Conservation (phyloP, 805 yeast genomes). For the Tanozyma kutaoensis region DNA sequence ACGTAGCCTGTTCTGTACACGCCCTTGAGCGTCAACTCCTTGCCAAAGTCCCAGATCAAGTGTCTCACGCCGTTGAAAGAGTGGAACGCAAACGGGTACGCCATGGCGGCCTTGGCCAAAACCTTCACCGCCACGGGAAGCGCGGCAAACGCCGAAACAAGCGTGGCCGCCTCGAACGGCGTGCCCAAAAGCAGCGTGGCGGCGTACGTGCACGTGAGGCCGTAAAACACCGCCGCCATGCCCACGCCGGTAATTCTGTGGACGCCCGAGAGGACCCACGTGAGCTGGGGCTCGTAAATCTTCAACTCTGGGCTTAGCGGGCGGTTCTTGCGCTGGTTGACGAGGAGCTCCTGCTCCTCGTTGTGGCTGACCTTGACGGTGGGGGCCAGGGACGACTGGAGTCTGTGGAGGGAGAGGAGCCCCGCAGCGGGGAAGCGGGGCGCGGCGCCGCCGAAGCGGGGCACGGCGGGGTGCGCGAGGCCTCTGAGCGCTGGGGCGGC, state of each 20-base stretch:
- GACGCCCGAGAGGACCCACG: conserved; percentile 65
- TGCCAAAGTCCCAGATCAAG: conserved; percentile 84
- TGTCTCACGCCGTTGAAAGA: conserved; percentile 83
- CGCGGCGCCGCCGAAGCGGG: too few species aligned
- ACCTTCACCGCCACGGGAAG: conserved; percentile 53
- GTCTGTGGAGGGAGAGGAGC: too few species aligned
- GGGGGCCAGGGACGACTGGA: too few species aligned
- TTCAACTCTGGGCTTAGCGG: conserved; percentile 85
- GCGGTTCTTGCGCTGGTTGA: conserved; percentile 75
- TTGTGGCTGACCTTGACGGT: conserved; percentile 37
- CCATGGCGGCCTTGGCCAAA: conserved; percentile 52
- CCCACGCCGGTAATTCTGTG: conserved; percentile 87
- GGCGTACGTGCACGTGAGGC: conserved; percentile 63
- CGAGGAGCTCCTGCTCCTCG: conserved; percentile 56
- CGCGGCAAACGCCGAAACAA: conserved; percentile 43
- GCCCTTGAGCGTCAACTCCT: conserved; percentile 67
- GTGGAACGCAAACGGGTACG: conserved; percentile 85
- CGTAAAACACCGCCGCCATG: conserved; percentile 69
- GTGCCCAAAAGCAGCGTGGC: conserved; percentile 40
- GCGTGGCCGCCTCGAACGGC: conserved; percentile 44
- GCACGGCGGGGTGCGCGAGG: too few species aligned
- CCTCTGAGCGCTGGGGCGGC: too few species aligned
- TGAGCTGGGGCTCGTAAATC: conserved; percentile 85
- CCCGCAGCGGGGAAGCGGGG: too few species aligned
- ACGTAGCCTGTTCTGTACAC: conserved; percentile 87